Evolutionary conservation across 148 eudicot species (phyloP), one percentile per base, ranked within the genome.

Genomic region (Rhododendron griersonianum): DNA sequence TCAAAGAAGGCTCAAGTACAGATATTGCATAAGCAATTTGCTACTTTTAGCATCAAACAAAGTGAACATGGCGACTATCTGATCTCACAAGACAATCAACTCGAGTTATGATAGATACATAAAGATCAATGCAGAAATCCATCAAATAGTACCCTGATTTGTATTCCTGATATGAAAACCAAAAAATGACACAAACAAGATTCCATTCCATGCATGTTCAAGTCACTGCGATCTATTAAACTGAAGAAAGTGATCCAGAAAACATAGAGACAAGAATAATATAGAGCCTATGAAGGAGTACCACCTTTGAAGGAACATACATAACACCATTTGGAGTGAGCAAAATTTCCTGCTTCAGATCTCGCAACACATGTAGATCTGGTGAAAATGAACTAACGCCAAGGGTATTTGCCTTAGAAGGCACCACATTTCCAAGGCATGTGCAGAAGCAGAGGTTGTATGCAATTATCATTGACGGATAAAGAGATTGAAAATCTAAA

Each of bases 391-490:
- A 90, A 88, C 94, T 93, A 81, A 97, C 99, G 65, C 99, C 99
- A 85, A 97, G 98, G 44, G 86, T 90, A 80, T 94, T 89, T 80
- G 89, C 90, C 89, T 91, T 97, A 81, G 98, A 85, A 30, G 98
- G 96, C 78, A 87, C 88, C 83, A 93, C 87, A 87, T 94, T 97
- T 21, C 98, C 99, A 51, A 97, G 94, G 90, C 99, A 97, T 81
- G 99, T 94, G 87, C 92, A 94, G 90, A 92, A 97, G 90, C 99
- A 97, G 84, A 97, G 99, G 85, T 97, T 95, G 92, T 97, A 97
- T 41, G 96, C 99, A 81, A 97, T 97, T 87, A 97, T 93, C 98
- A 97, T 97, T 83, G 99, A 97, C 16, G 99, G 99, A 91, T 97
- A 97, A 83, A 97, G 99, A 81, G 99, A 95, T 90, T 97, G 99